Evolutionary conservation across 2,329 filamentous ascomycete species (phyloP).

Genomic region (Teratosphaeria destructans): DNA sequence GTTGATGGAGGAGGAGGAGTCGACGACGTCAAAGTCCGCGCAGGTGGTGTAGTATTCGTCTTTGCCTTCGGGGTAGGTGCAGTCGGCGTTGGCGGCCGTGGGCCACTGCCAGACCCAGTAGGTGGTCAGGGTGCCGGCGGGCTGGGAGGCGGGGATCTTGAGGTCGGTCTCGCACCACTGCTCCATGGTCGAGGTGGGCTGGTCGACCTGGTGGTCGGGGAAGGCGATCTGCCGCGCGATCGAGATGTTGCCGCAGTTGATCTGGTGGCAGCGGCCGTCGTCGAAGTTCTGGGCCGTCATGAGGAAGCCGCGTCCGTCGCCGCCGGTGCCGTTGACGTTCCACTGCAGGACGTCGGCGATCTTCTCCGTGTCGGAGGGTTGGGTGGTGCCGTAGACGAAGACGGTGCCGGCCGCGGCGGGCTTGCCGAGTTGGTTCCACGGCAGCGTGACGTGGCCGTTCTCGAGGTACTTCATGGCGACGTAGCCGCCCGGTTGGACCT

Average conservation of each 20-base stretch:
- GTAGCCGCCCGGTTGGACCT: conserved; percentile 39
- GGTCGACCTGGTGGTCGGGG: conserved; percentile 44
- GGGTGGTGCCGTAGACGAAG: conserved; percentile 40
- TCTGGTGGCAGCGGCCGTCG: conserved; percentile 81
- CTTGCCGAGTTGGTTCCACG: conserved; percentile 32
- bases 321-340: conserved; percentile 71
- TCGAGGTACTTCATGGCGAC: conserved; percentile 42
- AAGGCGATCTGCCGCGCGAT: conserved; percentile 47
- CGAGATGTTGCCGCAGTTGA: conserved; percentile 52
- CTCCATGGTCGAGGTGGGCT: conserved; percentile 35
- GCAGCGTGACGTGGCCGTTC: conserved; percentile 40
- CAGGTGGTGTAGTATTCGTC: conserved; percentile 52
- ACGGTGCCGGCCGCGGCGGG: conserved; percentile 35
- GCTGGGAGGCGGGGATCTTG: conserved; percentile 56
- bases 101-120: conserved; percentile 99
- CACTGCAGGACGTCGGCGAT: conserved; percentile 62
- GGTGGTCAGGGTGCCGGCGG: conserved; percentile 60
- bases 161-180: conserved; percentile 76
- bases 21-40: conserved; percentile 43
- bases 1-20: conserved; percentile 18
- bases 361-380: conserved; percentile 44
- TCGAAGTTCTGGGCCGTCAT: conserved; percentile 74
- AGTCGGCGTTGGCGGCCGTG: conserved; percentile 35
- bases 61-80: conserved; percentile 36
- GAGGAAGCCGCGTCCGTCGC: conserved; percentile 65